Evolutionary conservation across 2,329 filamentous ascomycete species (phyloP).

Genomic region (Rhynchosporium agropyri): DNA sequence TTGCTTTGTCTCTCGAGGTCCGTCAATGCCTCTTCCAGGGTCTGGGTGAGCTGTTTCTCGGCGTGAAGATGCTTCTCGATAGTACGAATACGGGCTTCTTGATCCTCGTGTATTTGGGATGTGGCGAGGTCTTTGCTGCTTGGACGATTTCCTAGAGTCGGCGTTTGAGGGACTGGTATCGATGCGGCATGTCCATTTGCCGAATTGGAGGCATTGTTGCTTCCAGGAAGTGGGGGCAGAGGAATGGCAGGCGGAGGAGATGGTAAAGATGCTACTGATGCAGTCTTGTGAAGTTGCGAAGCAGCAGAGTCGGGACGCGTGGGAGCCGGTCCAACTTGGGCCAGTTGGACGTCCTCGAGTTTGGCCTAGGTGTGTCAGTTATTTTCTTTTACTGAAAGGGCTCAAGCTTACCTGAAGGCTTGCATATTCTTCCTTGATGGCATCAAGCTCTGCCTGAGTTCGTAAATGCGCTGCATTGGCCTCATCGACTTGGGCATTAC

Average conservation of each 20-base stretch:
- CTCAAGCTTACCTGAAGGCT: slow-evolving; percentile 61
- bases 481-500: slow-evolving; percentile 76
- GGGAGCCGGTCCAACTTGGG: slow-evolving; percentile 32
- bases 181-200: slow-evolving; percentile 46
- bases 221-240: slow-evolving; percentile 82
- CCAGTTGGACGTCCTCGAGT: slow-evolving; percentile 58
- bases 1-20: slow-evolving; percentile 91
- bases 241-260: slow-evolving; percentile 95
- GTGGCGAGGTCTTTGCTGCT: slow-evolving; percentile 77
- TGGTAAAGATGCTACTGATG: slow-evolving; percentile 79
- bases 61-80: slow-evolving; percentile 97
- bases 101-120: slow-evolving; percentile 86
- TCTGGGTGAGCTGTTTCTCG: slow-evolving; percentile 94
- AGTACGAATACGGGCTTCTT: slow-evolving; percentile 90
- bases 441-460: slow-evolving; percentile 70
- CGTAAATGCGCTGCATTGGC: slow-evolving; percentile 65
- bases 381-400: background rate
- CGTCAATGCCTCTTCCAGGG: slow-evolving; percentile 91
- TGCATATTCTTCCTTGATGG: slow-evolving; percentile 68
- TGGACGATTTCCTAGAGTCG: slow-evolving; percentile 65
- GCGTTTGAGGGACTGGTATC: slow-evolving; percentile 52
- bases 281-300: slow-evolving; percentile 70
- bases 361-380: slow-evolving; percentile 53
- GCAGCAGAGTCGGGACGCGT: slow-evolving; percentile 60
- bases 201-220: slow-evolving; percentile 50